Evolutionary conservation across 2,329 filamentous ascomycete genomes (phyloP), one percentile per base, ranked within the genome.

Genomic region (Penicillium sp.): DNA sequence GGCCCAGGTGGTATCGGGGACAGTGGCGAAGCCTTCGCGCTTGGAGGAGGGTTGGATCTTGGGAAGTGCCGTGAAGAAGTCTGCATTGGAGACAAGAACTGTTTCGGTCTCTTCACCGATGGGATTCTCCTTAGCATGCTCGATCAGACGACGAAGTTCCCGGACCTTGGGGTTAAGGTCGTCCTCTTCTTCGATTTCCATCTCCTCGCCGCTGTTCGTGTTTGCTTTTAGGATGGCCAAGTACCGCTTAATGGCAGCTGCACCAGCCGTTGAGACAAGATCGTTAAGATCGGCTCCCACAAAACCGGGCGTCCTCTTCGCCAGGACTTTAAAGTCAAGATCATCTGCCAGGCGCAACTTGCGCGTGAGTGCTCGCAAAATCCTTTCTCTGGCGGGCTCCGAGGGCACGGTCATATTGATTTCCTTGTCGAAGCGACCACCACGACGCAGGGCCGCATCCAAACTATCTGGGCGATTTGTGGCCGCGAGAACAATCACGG

Each of bases 1-100:
- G 37, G 82, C 77, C 89, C 93, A 98, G 0, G 89, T 95, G 4
- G 93, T 91, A 64, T 90, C 85, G 6, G 93, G 93, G 36, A 97
- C 89, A 0, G 89, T 93, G 10, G 89, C 89, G 68, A 98, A 98
- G 38, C 93, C 93, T 71, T 98, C 91, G 40, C 89, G 84, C 66
- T 91, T 90, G 5, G 86, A 86, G 1, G 88, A 91, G 22, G 89
- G 82, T 64, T 88, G 79, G 51, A 95, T 80, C 47, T 80, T 79
- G 8, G 86, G 81, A 3, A 96, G 77, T 2, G 89, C 90, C 1
- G 76, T 74, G 20, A 85, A 73, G 67, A 97, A 93, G 54, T 95
- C 70, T 66, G 74, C 68, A 73, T 86, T 82, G 2, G 77, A 78
- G 36, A 87, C 79, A 0, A 74, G 70, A 10, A 81, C 72, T 10